Evolutionary conservation across 768 basidiomycete genomes (phyloP).

Genomic region (Lactarius pseudohatsudake): DNA sequence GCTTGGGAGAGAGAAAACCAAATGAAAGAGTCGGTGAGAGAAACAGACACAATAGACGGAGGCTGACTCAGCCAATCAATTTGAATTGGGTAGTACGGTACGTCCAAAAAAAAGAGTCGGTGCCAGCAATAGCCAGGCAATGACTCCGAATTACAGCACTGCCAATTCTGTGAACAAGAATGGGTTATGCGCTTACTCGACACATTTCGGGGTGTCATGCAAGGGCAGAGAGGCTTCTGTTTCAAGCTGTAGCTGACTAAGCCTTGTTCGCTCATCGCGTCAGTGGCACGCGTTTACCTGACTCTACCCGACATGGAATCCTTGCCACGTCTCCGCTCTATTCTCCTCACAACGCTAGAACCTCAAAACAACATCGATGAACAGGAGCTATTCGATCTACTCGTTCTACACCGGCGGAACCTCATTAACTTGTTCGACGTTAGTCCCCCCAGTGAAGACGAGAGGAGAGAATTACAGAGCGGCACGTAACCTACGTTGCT

Average conservation of each 20-base stretch:
- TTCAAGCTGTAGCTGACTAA: conserved; percentile 5
- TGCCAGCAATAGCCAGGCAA: no score
- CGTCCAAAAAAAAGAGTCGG: no score
- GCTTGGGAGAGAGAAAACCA: neutral
- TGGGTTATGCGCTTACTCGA: neutral
- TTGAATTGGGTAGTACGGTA: neutral
- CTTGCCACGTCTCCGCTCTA: conserved; percentile 54
- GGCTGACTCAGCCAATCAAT: neutral
- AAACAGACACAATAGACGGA: neutral
- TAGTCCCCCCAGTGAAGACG: conserved; percentile 57
- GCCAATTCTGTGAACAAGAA: neutral
- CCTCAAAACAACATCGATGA: conserved; percentile 52
- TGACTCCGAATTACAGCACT: neutral
- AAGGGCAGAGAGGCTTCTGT: no score
- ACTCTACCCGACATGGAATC: conserved; percentile 50
- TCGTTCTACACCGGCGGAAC: conserved; percentile 63
- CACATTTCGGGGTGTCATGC: conserved; percentile 1
- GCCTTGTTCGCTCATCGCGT: neutral
- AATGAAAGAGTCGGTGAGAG: neutral
- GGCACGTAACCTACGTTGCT: conserved; percentile 39
- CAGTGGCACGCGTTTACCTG: neutral
- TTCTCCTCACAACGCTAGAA: conserved; percentile 49
- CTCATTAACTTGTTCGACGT: conserved; percentile 66
- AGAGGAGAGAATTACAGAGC: conserved; percentile 71
- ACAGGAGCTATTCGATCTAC: conserved; percentile 73